These are phyloP conservation scores for Suhomyces guaymorum DNA, from an alignment of 1,139 yeast species.

Conservation along the genomic window DNA sequence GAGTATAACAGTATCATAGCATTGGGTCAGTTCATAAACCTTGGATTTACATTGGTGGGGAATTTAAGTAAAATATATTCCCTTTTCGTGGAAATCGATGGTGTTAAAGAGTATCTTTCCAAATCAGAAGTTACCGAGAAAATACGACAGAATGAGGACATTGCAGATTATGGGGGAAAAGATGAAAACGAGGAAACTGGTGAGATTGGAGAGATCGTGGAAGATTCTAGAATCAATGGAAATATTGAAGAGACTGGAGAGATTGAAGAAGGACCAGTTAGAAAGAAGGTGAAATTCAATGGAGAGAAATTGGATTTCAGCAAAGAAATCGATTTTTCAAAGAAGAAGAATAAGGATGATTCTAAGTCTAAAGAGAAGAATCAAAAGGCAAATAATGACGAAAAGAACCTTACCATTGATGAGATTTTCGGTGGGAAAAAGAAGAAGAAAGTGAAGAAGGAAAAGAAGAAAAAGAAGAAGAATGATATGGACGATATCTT, in stretches of 20 bases:
- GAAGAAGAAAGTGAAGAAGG: slow-evolving; percentile 20
- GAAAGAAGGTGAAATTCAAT: neutral
- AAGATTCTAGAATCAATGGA: too few relatives aligned
- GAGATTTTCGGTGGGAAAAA: slow-evolving; percentile 18
- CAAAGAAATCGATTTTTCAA: slow-evolving; percentile 4
- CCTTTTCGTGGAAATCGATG: slow-evolving; percentile 30
- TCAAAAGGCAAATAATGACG: too few relatives aligned
- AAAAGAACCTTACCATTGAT: slow-evolving; percentile 18
- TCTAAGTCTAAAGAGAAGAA: too few relatives aligned
- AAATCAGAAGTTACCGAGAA: neutral
- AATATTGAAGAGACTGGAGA: too few relatives aligned
- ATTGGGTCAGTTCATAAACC: slow-evolving; percentile 73
- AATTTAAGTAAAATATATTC: slow-evolving; percentile 48
- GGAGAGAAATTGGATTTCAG: neutral
- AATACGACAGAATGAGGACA: slow-evolving; percentile 12
- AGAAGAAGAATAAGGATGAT: too few relatives aligned
- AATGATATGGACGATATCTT: slow-evolving; percentile 62
- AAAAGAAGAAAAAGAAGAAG: slow-evolving; percentile 41
- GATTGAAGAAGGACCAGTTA: neutral
- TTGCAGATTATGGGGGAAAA: slow-evolving; percentile 27
- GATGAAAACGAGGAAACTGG: slow-evolving; percentile 19
- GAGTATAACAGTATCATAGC: slow-evolving; percentile 69
- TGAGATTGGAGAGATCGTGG: too few relatives aligned
- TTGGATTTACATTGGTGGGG: slow-evolving; percentile 74
- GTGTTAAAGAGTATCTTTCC: slow-evolving; percentile 11